phyloP scores from a whole-genome alignment of 306 rosid genomes.

The Citrullus mucosospermus region DNA sequence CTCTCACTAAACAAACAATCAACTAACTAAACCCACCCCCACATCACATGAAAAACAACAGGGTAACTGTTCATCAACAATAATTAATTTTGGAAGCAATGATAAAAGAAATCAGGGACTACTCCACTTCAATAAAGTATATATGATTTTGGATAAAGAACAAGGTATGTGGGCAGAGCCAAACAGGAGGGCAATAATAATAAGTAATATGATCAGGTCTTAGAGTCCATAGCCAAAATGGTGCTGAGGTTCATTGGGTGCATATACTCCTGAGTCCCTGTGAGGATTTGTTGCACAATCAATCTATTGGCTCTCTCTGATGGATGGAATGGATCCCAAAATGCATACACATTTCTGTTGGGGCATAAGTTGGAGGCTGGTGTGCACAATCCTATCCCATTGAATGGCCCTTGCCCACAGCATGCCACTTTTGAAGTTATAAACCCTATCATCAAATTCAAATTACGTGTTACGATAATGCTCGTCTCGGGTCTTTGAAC shows the following conservation, averaged over 20 bases:
- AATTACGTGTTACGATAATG: neutral
- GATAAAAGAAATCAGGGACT: neutral
- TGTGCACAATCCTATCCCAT: constrained; percentile 67
- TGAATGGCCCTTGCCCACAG: constrained; percentile 64
- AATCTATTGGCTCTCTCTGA: constrained; percentile 50
- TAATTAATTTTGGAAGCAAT: neutral
- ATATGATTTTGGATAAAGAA: neutral
- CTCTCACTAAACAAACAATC: neutral
- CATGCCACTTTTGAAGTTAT: constrained; percentile 48
- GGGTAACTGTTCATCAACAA: neutral
- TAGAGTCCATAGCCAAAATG: constrained; percentile 49
- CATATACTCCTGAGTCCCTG: constrained; percentile 47
- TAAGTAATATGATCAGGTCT: neutral
- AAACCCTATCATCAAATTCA: constrained; percentile 25
- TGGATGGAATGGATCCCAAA: constrained; percentile 85
- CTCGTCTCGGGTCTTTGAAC: no score
- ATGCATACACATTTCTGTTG: constrained; percentile 49
- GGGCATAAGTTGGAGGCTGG: constrained; percentile 50
- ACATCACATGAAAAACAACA: neutral
- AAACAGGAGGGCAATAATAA: neutral
- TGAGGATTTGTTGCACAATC: constrained; percentile 44
- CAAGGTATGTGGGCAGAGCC: neutral
- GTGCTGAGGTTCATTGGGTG: constrained; percentile 73
- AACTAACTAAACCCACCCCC: neutral
- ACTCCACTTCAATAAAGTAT: neutral